phyloP scores from a whole-genome alignment of 371 early-diverging fungal species.

The Apophysomyces trapeziformis region DNA sequence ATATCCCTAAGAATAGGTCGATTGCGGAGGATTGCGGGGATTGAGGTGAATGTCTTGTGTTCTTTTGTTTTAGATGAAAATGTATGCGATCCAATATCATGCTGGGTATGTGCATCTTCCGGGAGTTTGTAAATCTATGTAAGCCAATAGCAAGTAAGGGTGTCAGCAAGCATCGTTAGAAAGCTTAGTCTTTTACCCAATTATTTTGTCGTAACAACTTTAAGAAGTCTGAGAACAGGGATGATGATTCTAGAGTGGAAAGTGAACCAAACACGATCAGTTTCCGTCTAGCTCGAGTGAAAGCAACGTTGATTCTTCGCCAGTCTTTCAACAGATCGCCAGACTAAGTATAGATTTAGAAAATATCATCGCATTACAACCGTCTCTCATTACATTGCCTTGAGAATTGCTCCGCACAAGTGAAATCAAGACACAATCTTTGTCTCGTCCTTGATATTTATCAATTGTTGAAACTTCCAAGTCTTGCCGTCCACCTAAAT shows the following conservation, averaged over 20 bases:
- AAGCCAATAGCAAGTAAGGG: too few relatives aligned
- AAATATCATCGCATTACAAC: neutral
- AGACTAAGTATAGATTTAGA: slow-evolving; percentile 37
- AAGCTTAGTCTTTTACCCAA: slow-evolving; percentile 42
- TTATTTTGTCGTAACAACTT: slow-evolving; percentile 49
- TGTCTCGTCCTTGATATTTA: slow-evolving; percentile 94
- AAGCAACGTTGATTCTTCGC: slow-evolving; percentile 97
- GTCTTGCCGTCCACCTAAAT: slow-evolving; percentile 18
- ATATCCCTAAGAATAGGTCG: slow-evolving; percentile 32
- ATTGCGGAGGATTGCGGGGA: slow-evolving; percentile 25
- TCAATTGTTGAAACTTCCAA: slow-evolving; percentile 88
- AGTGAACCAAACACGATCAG: slow-evolving; percentile 90
- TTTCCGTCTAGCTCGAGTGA: slow-evolving; percentile 93
- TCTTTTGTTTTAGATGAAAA: slow-evolving; percentile 8
- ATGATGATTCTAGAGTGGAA: slow-evolving; percentile 62
- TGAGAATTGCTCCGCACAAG: slow-evolving; percentile 85
- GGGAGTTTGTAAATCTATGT: slow-evolving; percentile 26
- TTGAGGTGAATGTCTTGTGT: slow-evolving; percentile 23
- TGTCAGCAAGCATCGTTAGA: neutral
- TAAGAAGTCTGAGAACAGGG: slow-evolving; percentile 60
- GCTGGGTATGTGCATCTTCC: slow-evolving; percentile 20
- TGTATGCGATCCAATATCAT: slow-evolving; percentile 11
- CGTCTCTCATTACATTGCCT: slow-evolving; percentile 52
- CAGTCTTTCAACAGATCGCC: slow-evolving; percentile 92
- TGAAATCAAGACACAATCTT: slow-evolving; percentile 86